phyloP scores from a whole-genome alignment of 2,329 filamentous ascomycete species.

The Epichloe sibirici region DNA sequence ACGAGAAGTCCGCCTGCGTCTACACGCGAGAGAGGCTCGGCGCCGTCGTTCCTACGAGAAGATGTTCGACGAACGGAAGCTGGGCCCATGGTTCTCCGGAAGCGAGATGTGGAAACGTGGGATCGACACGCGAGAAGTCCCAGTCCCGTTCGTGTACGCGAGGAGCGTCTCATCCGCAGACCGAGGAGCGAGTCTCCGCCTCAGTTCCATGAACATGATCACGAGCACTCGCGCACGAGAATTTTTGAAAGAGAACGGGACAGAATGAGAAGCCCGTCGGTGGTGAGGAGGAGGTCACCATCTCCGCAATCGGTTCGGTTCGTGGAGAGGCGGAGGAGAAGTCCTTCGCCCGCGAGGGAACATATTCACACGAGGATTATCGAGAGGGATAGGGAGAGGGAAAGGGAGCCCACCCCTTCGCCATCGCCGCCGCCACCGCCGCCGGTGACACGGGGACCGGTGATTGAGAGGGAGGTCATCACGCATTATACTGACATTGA shows the following conservation, averaged over 20 bases:
- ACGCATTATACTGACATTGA: slow-evolving; percentile 81
- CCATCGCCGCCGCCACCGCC: slow-evolving; percentile 45
- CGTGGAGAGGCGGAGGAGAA: slow-evolving; percentile 25
- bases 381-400: slow-evolving; percentile 27
- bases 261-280: slow-evolving; percentile 26
- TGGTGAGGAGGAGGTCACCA: slow-evolving; percentile 13
- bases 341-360: slow-evolving; percentile 31
- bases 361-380: slow-evolving; percentile 38
- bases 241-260: slow-evolving; percentile 29
- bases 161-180: slow-evolving; percentile 31
- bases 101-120: slow-evolving; percentile 42
- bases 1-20: slow-evolving; percentile 14
- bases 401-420: slow-evolving; percentile 24
- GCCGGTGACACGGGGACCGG: slow-evolving; percentile 60
- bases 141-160: slow-evolving; percentile 28
- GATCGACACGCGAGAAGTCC: slow-evolving; percentile 36
- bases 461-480: slow-evolving; percentile 78
- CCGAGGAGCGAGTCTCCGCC: slow-evolving; percentile 31
- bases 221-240: slow-evolving; percentile 23
- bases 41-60: slow-evolving; percentile 39
- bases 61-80: slow-evolving; percentile 34
- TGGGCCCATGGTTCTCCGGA: slow-evolving; percentile 41
- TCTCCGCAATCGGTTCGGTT: slow-evolving; percentile 23
- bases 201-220: slow-evolving; percentile 19
- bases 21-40: slow-evolving; percentile 28